Evolutionary conservation across 805 yeast genomes (phyloP), one percentile per base, ranked within the genome.

Genomic region (Maudiozyma saulgeensis): DNA sequence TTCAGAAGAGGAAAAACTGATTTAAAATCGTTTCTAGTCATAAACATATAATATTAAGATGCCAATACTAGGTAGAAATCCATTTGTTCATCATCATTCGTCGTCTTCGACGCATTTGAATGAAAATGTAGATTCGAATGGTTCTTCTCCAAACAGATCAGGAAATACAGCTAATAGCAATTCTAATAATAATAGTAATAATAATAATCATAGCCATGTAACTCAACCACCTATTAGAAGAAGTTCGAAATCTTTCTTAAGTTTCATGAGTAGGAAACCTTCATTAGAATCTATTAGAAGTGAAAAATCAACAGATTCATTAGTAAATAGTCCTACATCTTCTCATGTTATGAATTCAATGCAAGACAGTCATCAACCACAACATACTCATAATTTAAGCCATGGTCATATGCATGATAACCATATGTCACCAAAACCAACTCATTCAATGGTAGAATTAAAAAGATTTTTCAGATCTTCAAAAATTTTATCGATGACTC

Each of bases 381-480:
- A 19, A 15, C 43, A 41, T 26, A 26, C 43, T 6, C 31, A 41
- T n/a, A 41, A 41, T 26, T n/a, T n/a, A n/a, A 15, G 16, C 11
- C 39, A 46, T 28, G 38, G 32, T 12, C 43, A 41, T 16, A 13
- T 18, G 12, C 39, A 46, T 28, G 42, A 35, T 13, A 31, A 25
- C 19, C 42, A 41, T 2, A 41, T 40, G 7, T 55, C 64, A 7
- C 66, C 64, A 4, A 62, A 60, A 48, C 53, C 53, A 28, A 52
- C 57, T 37, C 63, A 62, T 51, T 80, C 87, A 23, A 82, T 83
- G 86, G 82, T 77, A 23, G 89, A 83, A 56, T 68, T 84, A 64
- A 84, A 83, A 60, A 73, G 86, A 59, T 82, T 84, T 56, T 84
- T 84, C 64, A 78, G 85, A 60, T 85, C 87, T 12, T 55, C 57